Conservation (phyloP, 2,329 filamentous ascomycete species). For the Colletotrichum sp. region DNA sequence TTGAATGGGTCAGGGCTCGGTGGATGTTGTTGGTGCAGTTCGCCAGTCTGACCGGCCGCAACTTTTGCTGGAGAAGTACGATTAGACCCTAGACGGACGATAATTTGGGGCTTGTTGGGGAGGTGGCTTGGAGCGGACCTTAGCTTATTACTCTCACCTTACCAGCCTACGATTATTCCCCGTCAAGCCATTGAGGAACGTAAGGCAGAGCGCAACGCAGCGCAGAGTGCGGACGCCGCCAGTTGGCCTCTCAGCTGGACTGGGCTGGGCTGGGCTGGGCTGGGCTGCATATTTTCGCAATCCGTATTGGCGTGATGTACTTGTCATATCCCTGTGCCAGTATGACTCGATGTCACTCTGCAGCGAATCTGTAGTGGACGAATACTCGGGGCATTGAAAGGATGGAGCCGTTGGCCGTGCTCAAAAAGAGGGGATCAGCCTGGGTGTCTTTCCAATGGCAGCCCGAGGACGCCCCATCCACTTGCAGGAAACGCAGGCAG, state of each 20-base stretch:
- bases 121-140: conserved; percentile 8
- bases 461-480: neutral
- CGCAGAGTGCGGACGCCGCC: neutral
- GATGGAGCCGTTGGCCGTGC: neutral
- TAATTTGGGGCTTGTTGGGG: conserved; percentile 21
- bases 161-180: neutral
- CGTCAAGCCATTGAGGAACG: neutral
- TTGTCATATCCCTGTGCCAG: neutral
- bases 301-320: neutral
- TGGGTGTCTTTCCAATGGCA: conserved; percentile 4
- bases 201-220: neutral
- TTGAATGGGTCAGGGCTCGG: neutral
- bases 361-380: neutral
- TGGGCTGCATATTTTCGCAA: neutral
- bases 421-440: conserved; percentile 1
- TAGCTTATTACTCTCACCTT: neutral
- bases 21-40: neutral
- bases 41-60: neutral
- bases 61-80: conserved; percentile 6
- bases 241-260: neutral
- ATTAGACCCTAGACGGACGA: conserved; percentile 12
- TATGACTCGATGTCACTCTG: neutral
- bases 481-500: neutral
- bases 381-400: neutral
- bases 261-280: neutral